These are phyloP conservation scores for Aspergillus haitiensis DNA, from an alignment of 495 filamentous ascomycete species.

Conservation along the genomic window DNA sequence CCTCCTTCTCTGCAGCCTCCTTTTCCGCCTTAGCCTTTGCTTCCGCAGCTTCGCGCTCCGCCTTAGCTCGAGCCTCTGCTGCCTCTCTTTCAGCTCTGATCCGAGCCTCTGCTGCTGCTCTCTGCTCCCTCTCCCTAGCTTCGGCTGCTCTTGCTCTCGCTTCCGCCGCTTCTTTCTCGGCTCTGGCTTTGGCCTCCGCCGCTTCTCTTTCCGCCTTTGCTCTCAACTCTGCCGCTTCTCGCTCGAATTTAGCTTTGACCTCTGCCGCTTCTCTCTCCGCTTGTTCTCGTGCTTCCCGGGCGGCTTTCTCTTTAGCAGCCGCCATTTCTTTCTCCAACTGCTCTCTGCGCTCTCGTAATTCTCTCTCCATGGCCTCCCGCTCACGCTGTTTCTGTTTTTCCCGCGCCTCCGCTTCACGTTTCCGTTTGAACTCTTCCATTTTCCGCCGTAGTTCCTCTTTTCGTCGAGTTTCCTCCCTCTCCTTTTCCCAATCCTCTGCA, in stretches of 20 bases:
- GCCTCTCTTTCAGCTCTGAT: constrained; percentile 40
- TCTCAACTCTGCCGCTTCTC: constrained; percentile 31
- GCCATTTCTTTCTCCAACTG: constrained; percentile 51
- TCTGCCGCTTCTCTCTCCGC: constrained; percentile 38
- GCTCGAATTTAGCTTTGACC: constrained; percentile 26
- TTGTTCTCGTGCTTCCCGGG: constrained; percentile 46
- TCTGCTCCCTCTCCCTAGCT: constrained; percentile 30
- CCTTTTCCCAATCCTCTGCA: constrained; percentile 38
- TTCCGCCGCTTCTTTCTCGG: constrained; percentile 32
- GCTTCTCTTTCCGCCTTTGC: constrained; percentile 34
- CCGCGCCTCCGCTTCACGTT: constrained; percentile 44
- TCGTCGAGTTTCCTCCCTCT: constrained; percentile 66
- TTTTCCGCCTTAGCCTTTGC: constrained; percentile 40
- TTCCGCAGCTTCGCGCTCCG: constrained; percentile 43
- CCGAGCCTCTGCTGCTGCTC: constrained; percentile 32
- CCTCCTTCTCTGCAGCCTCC: constrained; percentile 48
- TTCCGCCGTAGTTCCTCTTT: constrained; percentile 53
- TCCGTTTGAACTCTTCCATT: constrained; percentile 64
- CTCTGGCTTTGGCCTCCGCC: constrained; percentile 28
- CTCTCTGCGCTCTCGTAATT: constrained; percentile 49
- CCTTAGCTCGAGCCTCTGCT: constrained; percentile 41
- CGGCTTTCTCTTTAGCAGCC: constrained; percentile 45
- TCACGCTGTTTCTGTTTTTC: constrained; percentile 49
- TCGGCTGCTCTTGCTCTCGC: constrained; percentile 34
- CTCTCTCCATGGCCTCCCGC: constrained; percentile 53